These are phyloP conservation scores for Pythium chondricola DNA, from an alignment of 352 stramenopile species.

Conservation along the genomic window DNA sequence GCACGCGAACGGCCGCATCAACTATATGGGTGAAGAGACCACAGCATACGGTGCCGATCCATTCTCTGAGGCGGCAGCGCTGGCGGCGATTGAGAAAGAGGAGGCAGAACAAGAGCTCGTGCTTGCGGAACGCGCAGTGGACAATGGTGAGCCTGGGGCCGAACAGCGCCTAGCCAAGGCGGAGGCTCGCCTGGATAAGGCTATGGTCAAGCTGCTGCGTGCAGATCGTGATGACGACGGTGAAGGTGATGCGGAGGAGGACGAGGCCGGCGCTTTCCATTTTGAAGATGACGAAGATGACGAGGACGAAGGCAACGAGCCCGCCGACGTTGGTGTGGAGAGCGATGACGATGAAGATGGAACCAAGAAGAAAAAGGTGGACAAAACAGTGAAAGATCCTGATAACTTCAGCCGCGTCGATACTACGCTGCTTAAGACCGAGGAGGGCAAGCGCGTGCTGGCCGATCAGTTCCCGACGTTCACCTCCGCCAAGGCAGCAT, in stretches of 20 bases:
- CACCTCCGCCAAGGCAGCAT: conserved; percentile 40
- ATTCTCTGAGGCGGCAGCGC: conserved; percentile 39
- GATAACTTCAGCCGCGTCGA: conserved; percentile 78
- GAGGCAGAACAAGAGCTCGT: conserved; percentile 55
- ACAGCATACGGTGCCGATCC: conserved; percentile 73
- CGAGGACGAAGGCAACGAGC: conserved; percentile 19
- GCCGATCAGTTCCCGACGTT: conserved; percentile 58
- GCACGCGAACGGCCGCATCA: conserved; percentile 95
- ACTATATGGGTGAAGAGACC: conserved; percentile 88
- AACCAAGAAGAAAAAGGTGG: conserved; percentile 15
- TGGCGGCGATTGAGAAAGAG: conserved; percentile 57
- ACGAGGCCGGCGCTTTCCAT: conserved; percentile 48
- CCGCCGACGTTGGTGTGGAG: conserved; percentile 11
- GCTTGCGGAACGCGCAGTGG: conserved; percentile 45
- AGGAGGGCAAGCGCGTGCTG: conserved; percentile 26
- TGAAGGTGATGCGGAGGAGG: conserved; percentile 21
- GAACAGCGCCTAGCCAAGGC: conserved; percentile 40
- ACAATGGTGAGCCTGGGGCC: conserved; percentile 39
- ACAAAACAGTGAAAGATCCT: conserved; percentile 58
- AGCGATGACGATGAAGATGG: conserved; percentile 18
- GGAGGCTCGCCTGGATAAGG: conserved; percentile 57
- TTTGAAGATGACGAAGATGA: conserved; percentile 48
- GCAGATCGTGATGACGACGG: conserved; percentile 41
- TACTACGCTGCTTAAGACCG: conserved; percentile 31
- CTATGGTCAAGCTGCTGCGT: conserved; percentile 73